Evolutionary conservation across 2,329 filamentous ascomycete genomes (phyloP).

Genomic region (Penicillium sp.): DNA sequence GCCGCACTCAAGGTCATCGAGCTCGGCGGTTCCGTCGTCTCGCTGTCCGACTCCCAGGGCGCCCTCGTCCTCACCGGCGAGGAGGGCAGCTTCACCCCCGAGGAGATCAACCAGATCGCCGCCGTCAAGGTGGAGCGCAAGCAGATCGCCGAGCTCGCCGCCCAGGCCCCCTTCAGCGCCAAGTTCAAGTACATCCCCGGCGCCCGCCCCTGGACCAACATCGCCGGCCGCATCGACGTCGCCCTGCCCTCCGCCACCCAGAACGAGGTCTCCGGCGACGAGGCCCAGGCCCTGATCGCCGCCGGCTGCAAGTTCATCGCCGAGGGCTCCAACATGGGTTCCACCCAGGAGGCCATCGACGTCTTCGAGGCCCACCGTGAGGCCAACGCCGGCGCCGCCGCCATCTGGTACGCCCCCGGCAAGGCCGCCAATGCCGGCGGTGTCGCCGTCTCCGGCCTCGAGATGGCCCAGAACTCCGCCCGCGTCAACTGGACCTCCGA

Average conservation of each 20-base stretch:
- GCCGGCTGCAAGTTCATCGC: conserved; percentile 81
- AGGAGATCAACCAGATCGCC: conserved; percentile 75
- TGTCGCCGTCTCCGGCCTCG: conserved; percentile 92
- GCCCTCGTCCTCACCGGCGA: conserved; percentile 70
- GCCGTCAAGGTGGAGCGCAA: conserved; percentile 82
- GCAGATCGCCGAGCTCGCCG: conserved; percentile 70
- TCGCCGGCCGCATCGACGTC: conserved; percentile 76
- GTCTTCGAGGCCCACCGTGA: conserved; percentile 77
- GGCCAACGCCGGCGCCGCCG: conserved; percentile 59
- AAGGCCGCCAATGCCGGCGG: conserved; percentile 98
- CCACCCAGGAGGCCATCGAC: conserved; percentile 92
- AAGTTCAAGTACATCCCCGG: conserved; percentile 84
- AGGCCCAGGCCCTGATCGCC: conserved; percentile 76
- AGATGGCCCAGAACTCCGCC: conserved; percentile 98
- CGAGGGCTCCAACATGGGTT: conserved; percentile 98
- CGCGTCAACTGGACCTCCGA: conserved; percentile 81
- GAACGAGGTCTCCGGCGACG: conserved; percentile 92
- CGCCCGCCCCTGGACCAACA: conserved; percentile 86
- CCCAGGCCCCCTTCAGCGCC: conserved; percentile 53
- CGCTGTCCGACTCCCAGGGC: conserved; percentile 89
- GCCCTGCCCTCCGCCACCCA: conserved; percentile 92
- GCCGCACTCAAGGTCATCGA: conserved; percentile 94
- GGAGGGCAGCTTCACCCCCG: conserved; percentile 68
- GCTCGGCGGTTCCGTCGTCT: conserved; percentile 88
- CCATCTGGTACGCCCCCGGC: conserved; percentile 94